Conservation (phyloP, 139 green algal genomes). For the Volvox reticuliferus region DNA sequence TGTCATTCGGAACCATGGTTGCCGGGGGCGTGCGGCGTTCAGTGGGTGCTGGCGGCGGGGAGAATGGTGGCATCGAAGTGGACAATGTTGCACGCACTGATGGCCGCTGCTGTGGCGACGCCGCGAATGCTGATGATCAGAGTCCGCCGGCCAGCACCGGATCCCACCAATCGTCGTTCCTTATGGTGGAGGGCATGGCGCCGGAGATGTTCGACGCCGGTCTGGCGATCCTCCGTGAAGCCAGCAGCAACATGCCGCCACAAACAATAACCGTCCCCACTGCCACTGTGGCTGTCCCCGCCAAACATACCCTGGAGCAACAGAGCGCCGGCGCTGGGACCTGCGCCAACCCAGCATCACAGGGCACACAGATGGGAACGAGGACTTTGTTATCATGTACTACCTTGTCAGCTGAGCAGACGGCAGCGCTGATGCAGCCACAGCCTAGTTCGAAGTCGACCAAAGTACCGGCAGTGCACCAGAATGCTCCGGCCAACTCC, state of each 20-base stretch:
- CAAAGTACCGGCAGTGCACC: too few relatives aligned
- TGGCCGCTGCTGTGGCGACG: too few relatives aligned
- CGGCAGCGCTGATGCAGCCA: not conserved
- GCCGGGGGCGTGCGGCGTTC: too few relatives aligned
- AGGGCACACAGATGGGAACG: too few relatives aligned
- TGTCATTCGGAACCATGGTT: too few relatives aligned
- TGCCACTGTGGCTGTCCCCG: not conserved
- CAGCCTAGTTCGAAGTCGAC: too few relatives aligned
- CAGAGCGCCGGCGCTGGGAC: too few relatives aligned
- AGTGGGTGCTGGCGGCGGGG: too few relatives aligned
- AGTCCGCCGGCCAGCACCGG: not conserved
- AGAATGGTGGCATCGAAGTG: not conserved
- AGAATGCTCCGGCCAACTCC: not conserved
- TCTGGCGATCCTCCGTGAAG: not conserved
- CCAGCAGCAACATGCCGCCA: not conserved
- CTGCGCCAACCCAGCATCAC: too few relatives aligned
- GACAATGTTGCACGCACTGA: too few relatives aligned
- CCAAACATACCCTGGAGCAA: not conserved
- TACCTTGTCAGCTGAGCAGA: not conserved
- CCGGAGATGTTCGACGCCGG: conserved; percentile 29
- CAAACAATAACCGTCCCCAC: not conserved
- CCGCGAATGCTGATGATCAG: too few relatives aligned
- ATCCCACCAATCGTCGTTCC: not conserved
- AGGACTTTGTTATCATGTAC: too few relatives aligned
- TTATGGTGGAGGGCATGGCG: conserved; percentile 1